phyloP scores from a whole-genome alignment of 805 yeast genomes.

The Metschnikowia anglica region DNA sequence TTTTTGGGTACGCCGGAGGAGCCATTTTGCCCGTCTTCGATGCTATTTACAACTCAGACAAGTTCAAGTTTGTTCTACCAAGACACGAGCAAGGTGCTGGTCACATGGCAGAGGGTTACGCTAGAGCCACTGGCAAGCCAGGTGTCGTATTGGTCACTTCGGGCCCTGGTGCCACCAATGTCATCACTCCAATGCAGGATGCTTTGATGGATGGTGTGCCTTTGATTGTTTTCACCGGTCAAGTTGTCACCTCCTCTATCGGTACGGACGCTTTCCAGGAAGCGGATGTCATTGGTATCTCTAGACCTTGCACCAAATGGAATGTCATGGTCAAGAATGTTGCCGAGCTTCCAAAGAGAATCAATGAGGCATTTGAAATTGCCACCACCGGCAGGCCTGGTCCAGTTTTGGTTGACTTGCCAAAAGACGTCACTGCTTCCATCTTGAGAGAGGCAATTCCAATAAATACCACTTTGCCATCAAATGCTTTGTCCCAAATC shows the following conservation, averaged over 20 bases:
- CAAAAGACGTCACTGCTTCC: constrained; percentile 96
- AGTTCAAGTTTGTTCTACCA: constrained; percentile 88
- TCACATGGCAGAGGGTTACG: constrained; percentile 99
- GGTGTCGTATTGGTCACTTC: constrained; percentile 98
- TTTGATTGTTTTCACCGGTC: constrained; percentile 94
- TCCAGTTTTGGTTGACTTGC: constrained; percentile 95
- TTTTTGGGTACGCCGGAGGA: constrained; percentile 98
- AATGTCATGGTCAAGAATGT: constrained; percentile 96
- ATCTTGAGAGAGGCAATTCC: constrained; percentile 86
- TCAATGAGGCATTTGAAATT: constrained; percentile 97
- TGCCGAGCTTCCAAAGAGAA: constrained; percentile 90
- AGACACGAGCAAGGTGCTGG: constrained; percentile 99
- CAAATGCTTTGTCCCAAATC: constrained; percentile 64
- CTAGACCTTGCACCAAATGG: constrained; percentile 98
- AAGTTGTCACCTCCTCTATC: constrained; percentile 91
- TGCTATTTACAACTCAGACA: constrained; percentile 88
- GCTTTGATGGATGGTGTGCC: constrained; percentile 98
- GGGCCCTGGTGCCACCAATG: constrained; percentile 99
- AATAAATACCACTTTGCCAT: constrained; percentile 70
- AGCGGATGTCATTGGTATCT: constrained; percentile 96
- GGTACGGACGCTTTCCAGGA: constrained; percentile 99
- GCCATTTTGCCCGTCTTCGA: constrained; percentile 97
- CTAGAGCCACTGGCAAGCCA: constrained; percentile 92
- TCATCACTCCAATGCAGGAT: constrained; percentile 97
- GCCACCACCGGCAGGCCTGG: constrained; percentile 97